These are phyloP conservation scores for Blastocystis hominis DNA, from an alignment of 352 stramenopile genomes.

Conservation along the genomic window DNA sequence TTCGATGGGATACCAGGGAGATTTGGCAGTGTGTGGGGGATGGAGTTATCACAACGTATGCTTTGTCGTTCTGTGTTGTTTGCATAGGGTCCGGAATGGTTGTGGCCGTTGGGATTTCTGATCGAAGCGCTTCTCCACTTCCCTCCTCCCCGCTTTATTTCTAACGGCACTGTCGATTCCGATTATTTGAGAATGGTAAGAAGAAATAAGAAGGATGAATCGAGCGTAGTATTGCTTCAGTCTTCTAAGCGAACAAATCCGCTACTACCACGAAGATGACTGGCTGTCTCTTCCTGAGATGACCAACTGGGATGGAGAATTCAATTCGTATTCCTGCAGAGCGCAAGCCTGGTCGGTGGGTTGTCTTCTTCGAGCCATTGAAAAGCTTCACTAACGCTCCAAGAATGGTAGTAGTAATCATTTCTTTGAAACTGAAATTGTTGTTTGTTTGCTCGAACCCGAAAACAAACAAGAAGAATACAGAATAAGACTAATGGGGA, in stretches of 20 bases:
- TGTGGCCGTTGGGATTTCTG: constrained; percentile 60
- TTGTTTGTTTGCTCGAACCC: background rate
- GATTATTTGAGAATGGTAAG: background rate
- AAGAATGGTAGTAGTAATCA: background rate
- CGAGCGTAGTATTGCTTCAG: constrained; percentile 5
- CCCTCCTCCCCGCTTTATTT: background rate
- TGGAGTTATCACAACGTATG: constrained; percentile 60
- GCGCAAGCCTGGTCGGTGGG: constrained; percentile 38
- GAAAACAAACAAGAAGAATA: background rate
- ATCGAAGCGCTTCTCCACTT: constrained; percentile 55
- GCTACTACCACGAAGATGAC: constrained; percentile 33
- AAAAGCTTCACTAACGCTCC: background rate
- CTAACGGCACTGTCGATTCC: background rate
- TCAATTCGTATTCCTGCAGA: constrained; percentile 29
- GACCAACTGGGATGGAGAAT: constrained; percentile 46
- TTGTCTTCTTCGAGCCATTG: background rate
- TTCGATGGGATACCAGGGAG: constrained; percentile 14
- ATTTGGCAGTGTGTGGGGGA: constrained; percentile 42
- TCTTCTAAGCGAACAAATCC: constrained; percentile 23
- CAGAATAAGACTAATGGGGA: background rate
- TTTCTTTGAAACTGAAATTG: background rate
- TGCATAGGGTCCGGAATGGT: constrained; percentile 60
- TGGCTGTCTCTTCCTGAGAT: constrained; percentile 53
- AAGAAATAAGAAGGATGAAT: background rate
- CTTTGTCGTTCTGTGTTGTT: background rate